These are phyloP conservation scores for Capsella rubella DNA, from an alignment of 441 rosid genomes.

Conservation along the genomic window DNA sequence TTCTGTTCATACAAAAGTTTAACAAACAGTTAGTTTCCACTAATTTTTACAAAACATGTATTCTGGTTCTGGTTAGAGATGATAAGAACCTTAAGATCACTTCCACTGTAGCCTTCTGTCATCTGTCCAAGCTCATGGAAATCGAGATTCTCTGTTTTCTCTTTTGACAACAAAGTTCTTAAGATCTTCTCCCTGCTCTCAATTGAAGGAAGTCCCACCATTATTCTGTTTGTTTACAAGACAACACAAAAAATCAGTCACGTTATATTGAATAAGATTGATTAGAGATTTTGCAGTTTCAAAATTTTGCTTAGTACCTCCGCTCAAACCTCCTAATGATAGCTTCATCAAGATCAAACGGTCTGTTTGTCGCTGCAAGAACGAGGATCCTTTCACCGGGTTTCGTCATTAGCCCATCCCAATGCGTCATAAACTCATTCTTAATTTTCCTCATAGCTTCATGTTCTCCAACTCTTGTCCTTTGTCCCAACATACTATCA, in stretches of 20 bases:
- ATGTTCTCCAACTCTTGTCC: slow-evolving; percentile 95
- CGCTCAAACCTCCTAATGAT: slow-evolving; percentile 97
- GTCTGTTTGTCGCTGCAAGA: slow-evolving; percentile 99
- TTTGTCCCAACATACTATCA: slow-evolving; percentile 98
- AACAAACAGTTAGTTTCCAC: slow-evolving; percentile 11
- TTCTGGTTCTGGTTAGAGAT: slow-evolving; percentile 1
- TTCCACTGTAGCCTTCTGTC: slow-evolving; percentile 95
- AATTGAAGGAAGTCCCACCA: slow-evolving; percentile 90
- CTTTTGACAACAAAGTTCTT: slow-evolving; percentile 83
- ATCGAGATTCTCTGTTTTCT: slow-evolving; percentile 75
- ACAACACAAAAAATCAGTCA: slow-evolving; percentile 22
- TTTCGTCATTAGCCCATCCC: slow-evolving; percentile 96
- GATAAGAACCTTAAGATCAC: slow-evolving; percentile 90
- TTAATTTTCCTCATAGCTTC: slow-evolving; percentile 99
- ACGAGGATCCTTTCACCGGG: slow-evolving; percentile 84
- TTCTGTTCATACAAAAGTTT: slow-evolving; percentile 61
- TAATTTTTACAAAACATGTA: background rate
- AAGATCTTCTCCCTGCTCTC: slow-evolving; percentile 88
- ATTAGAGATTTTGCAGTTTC: background rate
- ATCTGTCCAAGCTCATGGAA: slow-evolving; percentile 82
- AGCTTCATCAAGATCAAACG: slow-evolving; percentile 99
- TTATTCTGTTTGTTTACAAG: slow-evolving; percentile 58
- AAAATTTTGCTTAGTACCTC: slow-evolving; percentile 55
- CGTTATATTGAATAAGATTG: background rate
- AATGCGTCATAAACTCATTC: slow-evolving; percentile 97